These are phyloP conservation scores for Lablab purpureus DNA, from an alignment of 306 rosid species.

Conservation along the genomic window DNA sequence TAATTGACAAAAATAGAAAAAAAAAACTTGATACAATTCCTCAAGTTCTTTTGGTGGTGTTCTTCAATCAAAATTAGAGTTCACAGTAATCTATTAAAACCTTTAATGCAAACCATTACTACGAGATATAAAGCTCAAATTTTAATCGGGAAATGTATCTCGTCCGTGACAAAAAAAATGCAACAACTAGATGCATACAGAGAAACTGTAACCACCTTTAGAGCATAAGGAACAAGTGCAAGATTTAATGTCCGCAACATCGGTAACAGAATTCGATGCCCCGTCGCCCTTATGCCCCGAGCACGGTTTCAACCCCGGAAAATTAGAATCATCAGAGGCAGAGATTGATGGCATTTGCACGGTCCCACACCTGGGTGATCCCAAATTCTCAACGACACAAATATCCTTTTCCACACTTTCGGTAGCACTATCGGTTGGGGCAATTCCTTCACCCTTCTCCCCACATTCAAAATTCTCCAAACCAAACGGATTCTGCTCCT, in stretches of 20 bases:
- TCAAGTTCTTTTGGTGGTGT: neutral
- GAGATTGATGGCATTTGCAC: conserved; percentile 47
- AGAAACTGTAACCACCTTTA: conserved; percentile 64
- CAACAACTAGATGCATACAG: neutral
- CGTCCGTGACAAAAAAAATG: neutral
- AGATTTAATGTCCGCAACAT: conserved; percentile 51
- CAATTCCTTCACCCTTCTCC: conserved; percentile 40
- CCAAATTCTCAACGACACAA: conserved; percentile 37
- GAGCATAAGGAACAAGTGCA: conserved; percentile 90
- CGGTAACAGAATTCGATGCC: conserved; percentile 33
- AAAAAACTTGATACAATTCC: neutral
- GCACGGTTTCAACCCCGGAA: conserved; percentile 67
- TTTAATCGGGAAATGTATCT: neutral
- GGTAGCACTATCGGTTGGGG: conserved; percentile 27
- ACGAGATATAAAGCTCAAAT: neutral
- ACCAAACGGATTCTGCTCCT: conserved; percentile 32
- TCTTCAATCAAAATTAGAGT: neutral
- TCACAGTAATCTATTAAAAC: neutral
- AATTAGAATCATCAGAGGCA: conserved; percentile 50
- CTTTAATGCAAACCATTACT: neutral
- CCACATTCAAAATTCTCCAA: neutral
- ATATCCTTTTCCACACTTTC: conserved; percentile 47
- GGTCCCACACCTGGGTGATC: conserved; percentile 35
- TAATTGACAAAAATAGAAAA: neutral
- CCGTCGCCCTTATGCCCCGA: conserved; percentile 50